Base-by-base conservation (phyloP, 257 asterid species). In the Paulownia fortunei region DNA sequence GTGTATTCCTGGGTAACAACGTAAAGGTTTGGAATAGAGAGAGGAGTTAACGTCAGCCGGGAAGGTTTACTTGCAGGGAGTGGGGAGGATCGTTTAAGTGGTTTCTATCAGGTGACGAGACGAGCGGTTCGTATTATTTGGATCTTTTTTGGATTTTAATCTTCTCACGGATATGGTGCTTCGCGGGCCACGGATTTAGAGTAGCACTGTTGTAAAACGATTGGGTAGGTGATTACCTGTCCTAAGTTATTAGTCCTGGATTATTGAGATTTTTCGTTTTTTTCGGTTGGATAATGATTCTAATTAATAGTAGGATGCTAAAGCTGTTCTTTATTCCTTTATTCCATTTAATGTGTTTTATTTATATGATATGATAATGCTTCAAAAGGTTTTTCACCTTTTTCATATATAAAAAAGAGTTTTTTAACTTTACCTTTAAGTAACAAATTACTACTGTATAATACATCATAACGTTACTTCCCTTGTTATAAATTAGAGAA, bases 141-240 rank as follows among this genome's bases (percentile, higher is more conserved):
- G 44, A 24, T 3, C 2, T 56, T 41, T 7, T 27, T 24, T 68
- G 58, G 69, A 41, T 59, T 59, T 73, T 59, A 60, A 60, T 26
- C 15, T 74, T 5, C 21, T 60, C 62, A 24, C 69, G 71, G 78
- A 74, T 74, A 60, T 60, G 34, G 34, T 74, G 79, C 60, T 4
- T 54, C 76, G 76, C 52, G 65, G 66, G 16, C 51, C 65, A 32
- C 18, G 34, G 27, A 27, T 49, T 49, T 49, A 0, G 15, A 7
- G 59, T 69, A 51, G 24, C 3, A n/a, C 23, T 13, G 3, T 32
- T 19, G 1, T 47, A 47, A 16, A 18, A 55, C 3, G 8, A 55
- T 21, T 55, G 4, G 11, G 15, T 2, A 2, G 2, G 15, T 6
- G 5, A n/a, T 54, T 54, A 4, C 4, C 4, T 54, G 3, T 54